Percentiles rank a stretch among this genome's conserved stretches.
Conservation (phyloP, 2,329 filamentous ascomycete species). For the Fusarium denticulatum region DNA sequence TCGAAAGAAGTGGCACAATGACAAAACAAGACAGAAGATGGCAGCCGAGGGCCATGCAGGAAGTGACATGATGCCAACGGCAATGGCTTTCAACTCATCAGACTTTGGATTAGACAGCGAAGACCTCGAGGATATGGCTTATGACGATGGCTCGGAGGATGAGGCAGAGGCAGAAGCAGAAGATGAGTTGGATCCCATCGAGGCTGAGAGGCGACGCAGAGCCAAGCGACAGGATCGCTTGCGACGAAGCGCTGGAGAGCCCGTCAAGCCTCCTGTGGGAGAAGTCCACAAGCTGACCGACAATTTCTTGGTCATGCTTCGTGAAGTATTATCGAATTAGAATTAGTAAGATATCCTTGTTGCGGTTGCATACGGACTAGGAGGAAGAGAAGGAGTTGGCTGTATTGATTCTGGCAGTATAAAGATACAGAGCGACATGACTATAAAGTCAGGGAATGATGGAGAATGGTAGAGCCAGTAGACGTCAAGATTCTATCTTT, state of each 20-base stretch:
- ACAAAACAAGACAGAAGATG: conserved; percentile 99
- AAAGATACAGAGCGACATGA: background rate
- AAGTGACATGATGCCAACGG: conserved; percentile 62
- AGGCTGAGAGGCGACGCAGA: conserved; percentile 82
- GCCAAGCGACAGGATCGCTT: conserved; percentile 82
- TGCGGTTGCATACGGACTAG: conserved; percentile 6
- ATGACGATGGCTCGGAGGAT: conserved; percentile 75
- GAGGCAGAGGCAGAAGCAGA: conserved; percentile 78
- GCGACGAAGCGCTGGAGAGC: conserved; percentile 83
- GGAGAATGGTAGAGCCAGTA: conserved; percentile 2
- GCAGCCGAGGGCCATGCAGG: conserved; percentile 75
- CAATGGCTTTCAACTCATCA: conserved; percentile 73
- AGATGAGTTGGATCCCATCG: conserved; percentile 87
- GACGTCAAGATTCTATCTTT: background rate
- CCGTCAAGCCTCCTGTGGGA: conserved; percentile 78
- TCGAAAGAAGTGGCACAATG: conserved; percentile 96
- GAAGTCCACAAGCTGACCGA: conserved; percentile 85
- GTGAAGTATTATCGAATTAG: conserved; percentile 81
- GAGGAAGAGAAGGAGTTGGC: conserved; percentile 14
- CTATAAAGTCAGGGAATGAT: background rate
- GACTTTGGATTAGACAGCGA: conserved; percentile 92
- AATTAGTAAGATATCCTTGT: conserved; percentile 24
- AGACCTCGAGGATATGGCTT: conserved; percentile 86
- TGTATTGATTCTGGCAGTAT: conserved; percentile 5
- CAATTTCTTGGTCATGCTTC: conserved; percentile 83